phyloP scores from a whole-genome alignment of 192 early-diverging fungal species.

The Linnemannia exigua region DNA sequence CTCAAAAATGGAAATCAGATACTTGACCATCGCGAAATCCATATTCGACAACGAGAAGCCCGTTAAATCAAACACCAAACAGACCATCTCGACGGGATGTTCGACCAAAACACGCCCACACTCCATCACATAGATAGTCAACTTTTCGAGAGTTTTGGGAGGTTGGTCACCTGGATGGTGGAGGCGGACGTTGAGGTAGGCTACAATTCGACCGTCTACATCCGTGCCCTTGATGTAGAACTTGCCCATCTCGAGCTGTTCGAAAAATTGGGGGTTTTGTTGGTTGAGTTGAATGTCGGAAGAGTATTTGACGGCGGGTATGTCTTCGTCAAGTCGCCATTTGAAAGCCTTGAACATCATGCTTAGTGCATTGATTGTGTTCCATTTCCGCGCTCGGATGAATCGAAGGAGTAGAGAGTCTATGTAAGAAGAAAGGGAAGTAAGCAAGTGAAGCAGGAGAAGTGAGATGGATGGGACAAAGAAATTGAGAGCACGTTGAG shows the following conservation, averaged over 20 bases:
- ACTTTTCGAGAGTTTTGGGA: slow-evolving; percentile 70
- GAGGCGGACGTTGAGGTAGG: slow-evolving; percentile 58
- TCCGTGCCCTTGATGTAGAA: slow-evolving; percentile 62
- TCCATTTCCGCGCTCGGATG: slow-evolving; percentile 92
- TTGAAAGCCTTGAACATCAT: slow-evolving; percentile 80
- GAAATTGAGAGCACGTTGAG: neutral
- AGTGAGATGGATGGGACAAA: too few relatives aligned
- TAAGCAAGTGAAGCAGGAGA: too few relatives aligned
- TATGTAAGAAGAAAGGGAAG: neutral
- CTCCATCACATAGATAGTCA: slow-evolving; percentile 80
- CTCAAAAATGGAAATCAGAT: slow-evolving; percentile 80
- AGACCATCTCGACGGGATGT: slow-evolving; percentile 74
- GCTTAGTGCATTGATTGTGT: slow-evolving; percentile 76
- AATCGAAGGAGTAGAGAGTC: slow-evolving; percentile 85
- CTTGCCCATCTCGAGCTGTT: slow-evolving; percentile 61
- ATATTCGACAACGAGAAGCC: slow-evolving; percentile 83
- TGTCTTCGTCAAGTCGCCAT: slow-evolving; percentile 79
- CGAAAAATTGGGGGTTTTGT: slow-evolving; percentile 39
- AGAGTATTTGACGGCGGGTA: slow-evolving; percentile 63
- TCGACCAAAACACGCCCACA: slow-evolving; percentile 69
- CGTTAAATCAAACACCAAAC: slow-evolving; percentile 86
- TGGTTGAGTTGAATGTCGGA: slow-evolving; percentile 71
- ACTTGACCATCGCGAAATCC: slow-evolving; percentile 81
- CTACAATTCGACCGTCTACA: slow-evolving; percentile 48
- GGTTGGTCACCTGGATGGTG: slow-evolving; percentile 67